Conservation (phyloP, 1,284 basidiomycete species). For the Anthracocystis setariae region DNA sequence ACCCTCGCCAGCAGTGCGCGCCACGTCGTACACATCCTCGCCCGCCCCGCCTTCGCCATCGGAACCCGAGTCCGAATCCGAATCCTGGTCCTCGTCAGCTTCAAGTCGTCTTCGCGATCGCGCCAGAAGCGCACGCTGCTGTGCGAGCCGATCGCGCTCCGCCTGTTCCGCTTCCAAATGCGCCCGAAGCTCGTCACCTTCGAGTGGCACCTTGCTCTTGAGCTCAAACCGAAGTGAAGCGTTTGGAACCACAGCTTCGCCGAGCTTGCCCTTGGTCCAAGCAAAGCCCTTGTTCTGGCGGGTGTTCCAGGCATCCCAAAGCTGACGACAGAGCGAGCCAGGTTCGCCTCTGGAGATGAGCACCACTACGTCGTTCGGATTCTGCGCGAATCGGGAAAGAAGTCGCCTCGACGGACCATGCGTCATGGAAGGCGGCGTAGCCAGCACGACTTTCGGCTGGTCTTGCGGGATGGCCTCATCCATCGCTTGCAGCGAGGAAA, state of each 20-base stretch:
- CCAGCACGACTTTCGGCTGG: constrained; percentile 86
- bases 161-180: constrained; percentile 81
- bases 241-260: constrained; percentile 73
- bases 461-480: constrained; percentile 80
- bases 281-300: constrained; percentile 79
- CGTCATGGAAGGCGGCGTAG: constrained; percentile 89
- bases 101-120: constrained; percentile 89
- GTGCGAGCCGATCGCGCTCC: constrained; percentile 85
- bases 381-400: constrained; percentile 86
- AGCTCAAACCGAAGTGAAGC: constrained; percentile 72
- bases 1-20: constrained; percentile 7
- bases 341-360: constrained; percentile 73
- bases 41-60: constrained; percentile 71
- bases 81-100: constrained; percentile 72
- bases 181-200: constrained; percentile 79
- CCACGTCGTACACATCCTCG: constrained; percentile 69
- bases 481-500: constrained; percentile 81
- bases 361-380: constrained; percentile 68
- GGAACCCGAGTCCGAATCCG: constrained; percentile 71
- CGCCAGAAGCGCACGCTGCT: constrained; percentile 80
- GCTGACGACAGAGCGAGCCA: constrained; percentile 78
- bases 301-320: constrained; percentile 88
- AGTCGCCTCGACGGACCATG: constrained; percentile 88
- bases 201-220: constrained; percentile 79
- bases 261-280: constrained; percentile 89